phyloP scores from a whole-genome alignment of 768 basidiomycete species.

The Leccinellum rugosiceps region DNA sequence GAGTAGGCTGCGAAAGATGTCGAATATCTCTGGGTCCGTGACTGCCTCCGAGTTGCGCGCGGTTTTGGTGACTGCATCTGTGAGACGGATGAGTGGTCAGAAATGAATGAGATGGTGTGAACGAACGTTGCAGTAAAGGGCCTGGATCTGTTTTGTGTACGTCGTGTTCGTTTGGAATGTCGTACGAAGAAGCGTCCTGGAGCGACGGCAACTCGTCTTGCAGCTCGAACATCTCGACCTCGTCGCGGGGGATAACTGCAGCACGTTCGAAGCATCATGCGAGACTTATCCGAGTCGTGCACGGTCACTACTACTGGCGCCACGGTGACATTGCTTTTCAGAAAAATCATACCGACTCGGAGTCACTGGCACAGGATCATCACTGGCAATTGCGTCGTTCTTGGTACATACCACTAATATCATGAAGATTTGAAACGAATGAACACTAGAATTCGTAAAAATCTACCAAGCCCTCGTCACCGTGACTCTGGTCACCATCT shows the following conservation, averaged over 20 bases:
- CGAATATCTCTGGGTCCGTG: constrained; percentile 64
- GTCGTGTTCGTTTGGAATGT: constrained; percentile 69
- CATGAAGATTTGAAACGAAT: not conserved
- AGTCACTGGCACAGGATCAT: no score
- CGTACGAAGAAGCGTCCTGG: constrained; percentile 57
- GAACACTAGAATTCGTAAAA: not conserved
- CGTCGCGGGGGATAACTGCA: no score
- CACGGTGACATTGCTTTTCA: no score
- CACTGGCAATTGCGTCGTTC: no score
- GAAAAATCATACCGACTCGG: no score
- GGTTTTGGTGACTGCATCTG: constrained; percentile 79
- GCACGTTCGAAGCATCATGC: no score
- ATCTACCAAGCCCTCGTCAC: not conserved
- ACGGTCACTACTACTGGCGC: no score
- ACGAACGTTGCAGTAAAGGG: constrained; percentile 57
- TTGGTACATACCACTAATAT: no score
- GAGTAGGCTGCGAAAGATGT: constrained; percentile 77
- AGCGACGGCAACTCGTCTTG: constrained; percentile 73
- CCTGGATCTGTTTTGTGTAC: constrained; percentile 52
- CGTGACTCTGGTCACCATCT: not conserved
- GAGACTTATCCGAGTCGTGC: no score
- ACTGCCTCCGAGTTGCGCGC: constrained; percentile 76
- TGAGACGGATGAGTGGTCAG: constrained; percentile 10
- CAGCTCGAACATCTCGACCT: constrained; percentile 78
- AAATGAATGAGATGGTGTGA: not conserved